Evolutionary conservation across 345 rosid species (phyloP), one percentile per base, ranked within the genome.

Genomic region (Melaleuca alternifolia): DNA sequence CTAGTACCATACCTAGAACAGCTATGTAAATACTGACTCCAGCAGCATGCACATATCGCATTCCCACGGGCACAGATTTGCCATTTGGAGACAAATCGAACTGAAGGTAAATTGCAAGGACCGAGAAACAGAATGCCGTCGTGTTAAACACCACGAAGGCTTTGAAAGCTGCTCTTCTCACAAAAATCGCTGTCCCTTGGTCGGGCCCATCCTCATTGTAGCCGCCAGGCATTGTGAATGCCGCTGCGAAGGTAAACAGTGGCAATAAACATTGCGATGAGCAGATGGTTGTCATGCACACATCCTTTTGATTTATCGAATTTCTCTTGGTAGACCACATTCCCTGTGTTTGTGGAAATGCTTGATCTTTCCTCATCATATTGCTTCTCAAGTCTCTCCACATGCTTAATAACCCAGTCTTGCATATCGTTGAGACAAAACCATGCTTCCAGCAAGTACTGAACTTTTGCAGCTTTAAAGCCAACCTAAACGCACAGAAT

Each of bases 211-310:
- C 54, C 33, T 82, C 82, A 50, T 87, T 85, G 87, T 88, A 87
- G 75, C 90, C 87, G 3, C 85, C 84, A 4, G 89, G 85, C 77
- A 89, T 59, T 14, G 87, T 84, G 62, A 88, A 52, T 2, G 88
- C 86, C 6, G 88, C 89, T 3, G 89, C 88, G 14, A 88, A 88
- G 15, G 91, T 51, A 3, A 3, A 88, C 87, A 2, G 87, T 86
- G 76, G 87, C 89, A 33, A 89, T 88, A 41, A 89, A 87, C 51
- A 86, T 52, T 13, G 91, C 89, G 0, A 86, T 87, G 28, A 89
- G 84, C n/a, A 89, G 87, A 56, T 86, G 87, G 52, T 30, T 87
- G 52, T 54, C 83, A 21, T 84, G 85, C 23, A 79, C 86, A 33
- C 75, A 61, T 56, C 84, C 88, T 18, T 56, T 44, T 11, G 3